A percentile compares a stretch with the other conserved stretches of the same genome.
Evolutionary conservation across 129 eudicot species (phyloP).

Genomic region (Tanacetum coccineum): DNA sequence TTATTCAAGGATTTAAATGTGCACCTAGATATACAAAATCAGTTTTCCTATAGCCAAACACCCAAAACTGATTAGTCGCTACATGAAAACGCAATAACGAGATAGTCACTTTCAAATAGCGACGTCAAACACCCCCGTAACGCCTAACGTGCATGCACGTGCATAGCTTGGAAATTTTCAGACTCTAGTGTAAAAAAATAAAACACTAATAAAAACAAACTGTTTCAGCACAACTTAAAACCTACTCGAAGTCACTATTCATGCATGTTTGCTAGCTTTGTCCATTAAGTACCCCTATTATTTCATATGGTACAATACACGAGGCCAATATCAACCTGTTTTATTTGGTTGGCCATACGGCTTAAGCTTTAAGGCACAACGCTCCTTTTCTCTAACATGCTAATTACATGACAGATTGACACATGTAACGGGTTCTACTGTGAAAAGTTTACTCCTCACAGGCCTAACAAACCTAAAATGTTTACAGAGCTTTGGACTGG

Average conservation of each 20-base stretch:
- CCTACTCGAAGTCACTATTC: neutral
- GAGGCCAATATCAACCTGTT: neutral
- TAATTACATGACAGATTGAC: slow-evolving; percentile 63
- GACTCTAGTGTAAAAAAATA: neutral
- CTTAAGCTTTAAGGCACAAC: slow-evolving; percentile 2
- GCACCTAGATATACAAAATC: no score
- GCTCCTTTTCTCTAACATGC: slow-evolving; percentile 26
- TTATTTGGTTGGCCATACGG: slow-evolving; percentile 21
- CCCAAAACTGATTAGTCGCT: neutral
- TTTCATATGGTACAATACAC: slow-evolving; percentile 15
- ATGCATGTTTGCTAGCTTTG: slow-evolving; percentile 14
- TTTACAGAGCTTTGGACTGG: slow-evolving; percentile 95
- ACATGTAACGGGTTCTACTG: slow-evolving; percentile 98
- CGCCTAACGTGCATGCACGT: neutral
- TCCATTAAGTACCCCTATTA: slow-evolving; percentile 8
- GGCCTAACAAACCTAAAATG: slow-evolving; percentile 84
- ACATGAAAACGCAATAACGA: no score
- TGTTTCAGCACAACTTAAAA: neutral
- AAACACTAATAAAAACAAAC: neutral
- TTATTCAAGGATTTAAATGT: no score
- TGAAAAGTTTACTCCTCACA: slow-evolving; percentile 70
- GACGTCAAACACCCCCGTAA: neutral
- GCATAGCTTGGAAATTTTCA: neutral
- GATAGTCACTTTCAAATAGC: no score
- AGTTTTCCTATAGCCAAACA: neutral